A percentile compares a stretch with the other conserved stretches of the same genome.
These are phyloP conservation scores for Nitzschia palea DNA, from an alignment of 108 stramenopile genomes.

Conservation along the genomic window DNA sequence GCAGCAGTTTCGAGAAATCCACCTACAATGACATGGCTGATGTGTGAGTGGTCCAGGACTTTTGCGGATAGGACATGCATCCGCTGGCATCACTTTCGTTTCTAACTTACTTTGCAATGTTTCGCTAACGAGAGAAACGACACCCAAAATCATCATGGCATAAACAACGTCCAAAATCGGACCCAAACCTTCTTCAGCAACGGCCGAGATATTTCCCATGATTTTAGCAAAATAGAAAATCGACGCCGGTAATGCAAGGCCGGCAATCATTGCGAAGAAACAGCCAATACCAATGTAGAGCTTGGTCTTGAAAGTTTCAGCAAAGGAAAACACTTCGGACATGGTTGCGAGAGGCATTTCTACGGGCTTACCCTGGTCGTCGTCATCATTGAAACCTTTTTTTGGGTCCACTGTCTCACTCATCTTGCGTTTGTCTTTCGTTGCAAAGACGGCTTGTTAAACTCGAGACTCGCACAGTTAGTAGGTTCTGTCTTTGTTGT, in stretches of 20 bases:
- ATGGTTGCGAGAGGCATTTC: conserved; percentile 17
- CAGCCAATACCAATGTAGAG: conserved; percentile 1
- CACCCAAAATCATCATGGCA: conserved; percentile 50
- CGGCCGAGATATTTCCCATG: conserved; percentile 47
- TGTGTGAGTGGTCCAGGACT: too few relatives aligned
- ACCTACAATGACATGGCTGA: too few relatives aligned
- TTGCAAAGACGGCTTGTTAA: too few relatives aligned
- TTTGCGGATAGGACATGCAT: too few relatives aligned
- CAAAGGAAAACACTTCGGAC: conserved; percentile 23
- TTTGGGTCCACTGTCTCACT: too few relatives aligned
- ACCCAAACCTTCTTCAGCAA: conserved; percentile 28
- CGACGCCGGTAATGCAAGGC: conserved; percentile 20
- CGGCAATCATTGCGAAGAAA: conserved; percentile 4
- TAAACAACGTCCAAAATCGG: conserved; percentile 34
- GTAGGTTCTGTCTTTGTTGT: too few relatives aligned
- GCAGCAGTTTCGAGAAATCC: too few relatives aligned
- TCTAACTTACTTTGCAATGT: conserved; percentile 33
- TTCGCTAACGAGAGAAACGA: conserved; percentile 33
- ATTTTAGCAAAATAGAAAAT: conserved; percentile 43
- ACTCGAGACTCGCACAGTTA: too few relatives aligned
- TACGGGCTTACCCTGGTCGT: neutral
- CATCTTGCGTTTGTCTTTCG: too few relatives aligned
- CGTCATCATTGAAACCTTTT: too few relatives aligned
- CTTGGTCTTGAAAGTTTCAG: conserved; percentile 7
- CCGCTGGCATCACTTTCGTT: too few relatives aligned